A percentile compares a stretch with the other conserved stretches of the same genome.
Conservation (phyloP, 192 early-diverging fungal genomes). For the Podila epicladia region DNA sequence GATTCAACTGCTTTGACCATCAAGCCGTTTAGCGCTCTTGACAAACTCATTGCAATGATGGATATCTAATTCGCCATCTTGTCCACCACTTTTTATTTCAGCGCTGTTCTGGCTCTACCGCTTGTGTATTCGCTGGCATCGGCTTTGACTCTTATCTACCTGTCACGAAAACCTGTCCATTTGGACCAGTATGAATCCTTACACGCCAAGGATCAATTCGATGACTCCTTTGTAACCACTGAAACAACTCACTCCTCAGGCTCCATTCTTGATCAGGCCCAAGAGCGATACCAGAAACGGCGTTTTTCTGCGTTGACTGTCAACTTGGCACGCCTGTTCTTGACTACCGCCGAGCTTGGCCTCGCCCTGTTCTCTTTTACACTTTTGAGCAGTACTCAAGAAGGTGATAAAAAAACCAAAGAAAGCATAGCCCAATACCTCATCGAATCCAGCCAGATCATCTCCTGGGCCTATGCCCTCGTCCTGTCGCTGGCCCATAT, state of each 20-base stretch:
- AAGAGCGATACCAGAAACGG: conserved; percentile 12
- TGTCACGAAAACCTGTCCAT: conserved; percentile 39
- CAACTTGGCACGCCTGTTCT: conserved; percentile 11
- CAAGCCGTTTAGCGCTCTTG: no score
- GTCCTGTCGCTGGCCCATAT: conserved; percentile 10
- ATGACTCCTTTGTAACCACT: neutral
- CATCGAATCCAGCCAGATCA: neutral
- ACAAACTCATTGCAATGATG: no score
- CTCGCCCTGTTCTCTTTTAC: conserved; percentile 15
- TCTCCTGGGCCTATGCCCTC: conserved; percentile 28
- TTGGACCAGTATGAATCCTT: conserved; percentile 33
- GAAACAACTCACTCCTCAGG: neutral
- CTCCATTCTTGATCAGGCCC: neutral
- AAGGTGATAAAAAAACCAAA: neutral
- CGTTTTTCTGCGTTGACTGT: conserved; percentile 13
- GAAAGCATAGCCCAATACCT: neutral
- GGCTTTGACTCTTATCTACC: conserved; percentile 20
- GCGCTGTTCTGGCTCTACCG: conserved; percentile 24
- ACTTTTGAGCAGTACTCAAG: neutral
- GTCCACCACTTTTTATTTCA: neutral
- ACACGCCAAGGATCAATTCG: neutral
- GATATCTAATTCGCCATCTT: no score
- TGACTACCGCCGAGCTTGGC: conserved; percentile 22
- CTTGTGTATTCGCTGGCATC: conserved; percentile 28
- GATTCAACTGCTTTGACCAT: no score